A percentile compares a stretch with the other conserved stretches of the same genome.
phyloP scores from a whole-genome alignment of 2,329 filamentous ascomycete species.

The Cladosporium phlei region DNA sequence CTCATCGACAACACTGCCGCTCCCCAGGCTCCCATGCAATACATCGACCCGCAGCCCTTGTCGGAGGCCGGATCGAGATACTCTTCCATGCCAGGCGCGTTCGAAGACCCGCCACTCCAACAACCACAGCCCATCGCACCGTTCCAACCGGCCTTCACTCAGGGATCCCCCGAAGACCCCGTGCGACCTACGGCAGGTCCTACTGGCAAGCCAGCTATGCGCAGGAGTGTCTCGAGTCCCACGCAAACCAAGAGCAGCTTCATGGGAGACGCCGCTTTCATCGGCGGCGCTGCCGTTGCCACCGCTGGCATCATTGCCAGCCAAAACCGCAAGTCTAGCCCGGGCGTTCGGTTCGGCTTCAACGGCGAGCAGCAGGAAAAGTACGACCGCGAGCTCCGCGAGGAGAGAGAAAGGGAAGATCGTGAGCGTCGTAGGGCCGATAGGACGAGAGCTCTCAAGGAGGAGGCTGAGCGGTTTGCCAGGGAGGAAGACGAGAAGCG shows the following conservation, averaged over 20 bases:
- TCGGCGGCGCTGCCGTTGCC: conserved; percentile 38
- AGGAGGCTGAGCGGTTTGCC: conserved; percentile 29
- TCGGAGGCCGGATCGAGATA: conserved; percentile 54
- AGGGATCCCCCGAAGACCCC: conserved; percentile 15
- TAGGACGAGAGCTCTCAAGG: conserved; percentile 31
- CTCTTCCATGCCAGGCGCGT: conserved; percentile 29
- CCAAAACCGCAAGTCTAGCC: conserved; percentile 26
- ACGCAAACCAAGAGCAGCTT: conserved; percentile 23
- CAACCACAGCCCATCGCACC: conserved; percentile 77
- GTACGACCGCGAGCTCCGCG: conserved; percentile 34
- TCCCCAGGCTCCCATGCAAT: conserved; percentile 56
- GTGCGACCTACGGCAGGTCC: conserved; percentile 2
- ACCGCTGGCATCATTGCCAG: conserved; percentile 32
- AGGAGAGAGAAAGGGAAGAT: conserved; percentile 23
- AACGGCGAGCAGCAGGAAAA: conserved; percentile 53
- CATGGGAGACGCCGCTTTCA: conserved; percentile 38
- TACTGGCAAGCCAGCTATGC: conserved; percentile 36
- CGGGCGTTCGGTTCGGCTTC: conserved; percentile 53
- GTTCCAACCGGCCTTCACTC: conserved; percentile 41
- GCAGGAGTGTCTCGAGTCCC: conserved; percentile 30
- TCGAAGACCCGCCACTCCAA: conserved; percentile 63
- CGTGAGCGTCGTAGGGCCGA: conserved; percentile 29
- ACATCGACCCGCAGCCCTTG: conserved; percentile 63
- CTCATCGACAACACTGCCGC: conserved; percentile 36
- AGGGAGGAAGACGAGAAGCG: conserved; percentile 19